phyloP scores from a whole-genome alignment of 1,139 yeast species.

The Magnusiomyces tetraspermus region DNA sequence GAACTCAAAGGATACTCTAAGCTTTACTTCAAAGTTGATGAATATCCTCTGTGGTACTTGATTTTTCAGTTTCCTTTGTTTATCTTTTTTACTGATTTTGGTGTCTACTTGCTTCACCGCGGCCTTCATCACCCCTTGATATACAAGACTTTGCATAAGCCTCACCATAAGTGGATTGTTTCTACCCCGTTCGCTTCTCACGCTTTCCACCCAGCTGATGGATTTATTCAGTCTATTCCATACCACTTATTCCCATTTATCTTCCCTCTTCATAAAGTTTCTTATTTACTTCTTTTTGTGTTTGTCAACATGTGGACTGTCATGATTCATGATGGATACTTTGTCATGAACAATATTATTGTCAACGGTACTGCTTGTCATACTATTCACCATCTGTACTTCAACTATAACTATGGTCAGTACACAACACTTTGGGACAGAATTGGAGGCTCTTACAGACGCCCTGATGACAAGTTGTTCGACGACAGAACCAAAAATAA shows the following conservation, averaged over 20 bases:
- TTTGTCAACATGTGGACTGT: conserved; percentile 97
- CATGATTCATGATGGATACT: conserved; percentile 97
- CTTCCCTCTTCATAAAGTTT: conserved; percentile 84
- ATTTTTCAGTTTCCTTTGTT: conserved; percentile 62
- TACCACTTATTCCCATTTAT: conserved; percentile 85
- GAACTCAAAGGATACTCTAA: conserved; percentile 79
- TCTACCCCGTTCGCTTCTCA: conserved; percentile 98
- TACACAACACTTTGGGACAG: conserved; percentile 98
- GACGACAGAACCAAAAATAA: conserved; percentile 53
- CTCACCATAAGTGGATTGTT: conserved; percentile 99
- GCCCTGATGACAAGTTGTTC: conserved; percentile 81
- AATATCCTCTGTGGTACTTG: conserved; percentile 60
- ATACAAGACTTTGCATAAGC: conserved; percentile 82
- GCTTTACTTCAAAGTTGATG: conserved; percentile 58
- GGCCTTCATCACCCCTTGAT: conserved; percentile 85
- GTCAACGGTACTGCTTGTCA: conserved; percentile 98
- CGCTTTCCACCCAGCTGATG: conserved; percentile 98
- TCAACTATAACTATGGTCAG: conserved; percentile 96
- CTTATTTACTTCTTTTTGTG: conserved; percentile 70
- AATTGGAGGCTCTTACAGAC: conserved; percentile 84
- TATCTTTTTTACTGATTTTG: conserved; percentile 85
- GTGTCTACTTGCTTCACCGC: conserved; percentile 84
- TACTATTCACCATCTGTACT: conserved; percentile 90
- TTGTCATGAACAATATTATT: conserved; percentile 83
- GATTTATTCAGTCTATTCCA: conserved; percentile 84